These are phyloP conservation scores for Talaromyces nanjingensis DNA, from an alignment of 495 filamentous ascomycete species.

Conservation along the genomic window DNA sequence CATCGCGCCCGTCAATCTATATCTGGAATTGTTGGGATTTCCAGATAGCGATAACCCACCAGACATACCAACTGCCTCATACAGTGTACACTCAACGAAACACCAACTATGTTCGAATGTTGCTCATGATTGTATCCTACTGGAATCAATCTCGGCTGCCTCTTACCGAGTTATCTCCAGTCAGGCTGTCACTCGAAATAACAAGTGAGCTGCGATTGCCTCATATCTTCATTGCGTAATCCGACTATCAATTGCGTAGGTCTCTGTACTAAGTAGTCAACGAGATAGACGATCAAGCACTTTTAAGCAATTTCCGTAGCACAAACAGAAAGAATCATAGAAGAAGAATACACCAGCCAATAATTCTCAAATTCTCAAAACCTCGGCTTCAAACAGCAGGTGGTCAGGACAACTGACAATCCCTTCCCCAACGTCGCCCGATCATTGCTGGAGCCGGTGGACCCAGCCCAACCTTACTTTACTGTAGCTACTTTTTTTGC, in stretches of 20 bases:
- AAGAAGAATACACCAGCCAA: background rate
- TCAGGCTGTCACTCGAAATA: background rate
- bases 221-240: background rate
- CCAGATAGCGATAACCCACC: background rate
- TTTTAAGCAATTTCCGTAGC: background rate
- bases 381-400: background rate
- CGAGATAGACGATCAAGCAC: background rate
- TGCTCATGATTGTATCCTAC: background rate
- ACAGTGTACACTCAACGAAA: background rate
- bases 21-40: background rate
- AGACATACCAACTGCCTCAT: background rate
- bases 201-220: background rate
- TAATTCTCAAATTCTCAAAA: background rate
- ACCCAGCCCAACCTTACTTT: constrained; percentile 1
- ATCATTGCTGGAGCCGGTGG: constrained; percentile 1
- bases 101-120: background rate
- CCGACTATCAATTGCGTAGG: background rate
- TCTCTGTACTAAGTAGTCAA: background rate
- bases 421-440: constrained; percentile 6
- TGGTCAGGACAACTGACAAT: background rate
- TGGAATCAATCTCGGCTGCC: background rate
- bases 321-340: background rate
- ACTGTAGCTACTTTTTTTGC: background rate
- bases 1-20: background rate
- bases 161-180: background rate